Evolutionary conservation across 768 basidiomycete genomes (phyloP), one percentile per base, ranked within the genome.

Genomic region (Lentinula aciculospora): DNA sequence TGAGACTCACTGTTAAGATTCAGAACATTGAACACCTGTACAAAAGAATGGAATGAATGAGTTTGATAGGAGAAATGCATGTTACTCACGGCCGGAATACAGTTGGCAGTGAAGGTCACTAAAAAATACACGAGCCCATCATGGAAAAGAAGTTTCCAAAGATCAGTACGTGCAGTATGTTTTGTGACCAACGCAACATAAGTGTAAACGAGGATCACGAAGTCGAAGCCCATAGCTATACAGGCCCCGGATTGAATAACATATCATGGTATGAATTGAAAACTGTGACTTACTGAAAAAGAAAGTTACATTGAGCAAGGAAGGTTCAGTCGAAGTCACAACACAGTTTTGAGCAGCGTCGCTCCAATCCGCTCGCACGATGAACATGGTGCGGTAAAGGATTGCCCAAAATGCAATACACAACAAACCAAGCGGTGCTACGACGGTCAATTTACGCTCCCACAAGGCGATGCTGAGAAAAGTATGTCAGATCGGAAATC

Each of bases 111-210:
- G 60, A 86, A 88, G 1, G 86, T 81, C 39, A 86, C 72, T 27
- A 87, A 58, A 64, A 88, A 88, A 65, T 84, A 88, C 5, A 86
- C 80, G 45, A 90, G 71, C 19, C 88, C 88, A 63, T 89, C 87
- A n/a, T 80, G 76, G 71, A 88, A 87, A 51, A 90, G 79, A 47
- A 90, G 69, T 62, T 79, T 76, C 78, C 86, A 87, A n/a, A 89
- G 74, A 59, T 77, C 81, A 3, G 81, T 84, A 46, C 80, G 74
- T 4, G 76, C 72, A 19, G 81, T 79, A 62, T 80, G 81, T 39
- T 77, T 74, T 59, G 73, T 74, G 45, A 78, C 72, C 28, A 88
- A 73, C 1, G 82, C 80, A 25, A 81, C 61, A 10, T 80, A 73
- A 1, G 84, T 85, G 61, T 83, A 78, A 12, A 76, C 62, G 23